Conservation (phyloP, 768 basidiomycete genomes). For the Suillus luteus region DNA sequence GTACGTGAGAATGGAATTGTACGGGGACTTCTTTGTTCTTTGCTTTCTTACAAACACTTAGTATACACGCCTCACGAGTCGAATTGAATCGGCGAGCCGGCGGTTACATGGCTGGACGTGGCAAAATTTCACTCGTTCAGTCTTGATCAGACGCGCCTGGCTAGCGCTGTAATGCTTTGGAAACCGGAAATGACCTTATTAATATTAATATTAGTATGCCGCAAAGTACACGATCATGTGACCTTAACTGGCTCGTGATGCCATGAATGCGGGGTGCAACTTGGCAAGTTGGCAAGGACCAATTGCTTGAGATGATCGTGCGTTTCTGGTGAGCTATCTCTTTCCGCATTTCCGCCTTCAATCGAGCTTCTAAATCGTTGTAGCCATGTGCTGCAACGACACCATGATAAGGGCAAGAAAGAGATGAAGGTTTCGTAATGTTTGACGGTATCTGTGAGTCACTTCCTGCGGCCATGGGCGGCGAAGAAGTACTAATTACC, state of each 20-base stretch:
- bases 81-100: not conserved
- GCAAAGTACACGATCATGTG: too few species aligned
- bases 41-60: not conserved
- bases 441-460: not conserved
- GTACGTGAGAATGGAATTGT: not conserved
- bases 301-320: not conserved
- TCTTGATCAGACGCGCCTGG: not conserved
- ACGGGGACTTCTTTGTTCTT: not conserved
- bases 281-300: too few species aligned
- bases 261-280: too few species aligned
- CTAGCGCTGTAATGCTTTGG: too few species aligned
- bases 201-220: too few species aligned
- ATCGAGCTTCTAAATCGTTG: not conserved
- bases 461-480: not conserved
- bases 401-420: not conserved
- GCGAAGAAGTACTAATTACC: not conserved
- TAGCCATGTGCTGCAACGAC: not conserved
- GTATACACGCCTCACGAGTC: not conserved
- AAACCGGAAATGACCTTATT: not conserved
- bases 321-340: not conserved
- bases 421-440: not conserved
- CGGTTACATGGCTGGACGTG: not conserved
- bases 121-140: not conserved
- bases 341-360: not conserved
- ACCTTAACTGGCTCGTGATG: too few species aligned